Base-by-base conservation (phyloP, 345 rosid species). In the Brassica napus region DNA sequence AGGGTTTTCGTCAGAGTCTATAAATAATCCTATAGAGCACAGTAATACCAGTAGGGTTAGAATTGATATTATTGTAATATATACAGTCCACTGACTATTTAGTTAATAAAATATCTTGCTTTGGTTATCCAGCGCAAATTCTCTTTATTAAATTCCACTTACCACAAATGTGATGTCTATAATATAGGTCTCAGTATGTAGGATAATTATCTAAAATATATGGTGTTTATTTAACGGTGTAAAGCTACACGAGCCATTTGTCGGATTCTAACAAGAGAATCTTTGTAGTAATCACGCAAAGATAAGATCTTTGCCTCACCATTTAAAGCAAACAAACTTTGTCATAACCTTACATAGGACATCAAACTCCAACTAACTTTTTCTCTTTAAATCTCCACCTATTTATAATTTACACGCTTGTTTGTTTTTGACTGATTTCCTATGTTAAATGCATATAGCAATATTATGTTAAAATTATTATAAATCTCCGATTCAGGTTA, bases 251-350 rank as follows among this genome's bases (percentile, higher is more conserved):
- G 62, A 73, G 82, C 68, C 70, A 79, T 73, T 44, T 80, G 79
- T 74, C 83, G 75, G 68, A 52, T 75, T 75, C 15, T 80, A 69
- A 63, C 16, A 39, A 75, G 79, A 69, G 83, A 80, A 80, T 80
- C 79, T 80, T 75, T 69, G 76, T 80, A 74, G 72, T 64, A 68
- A 75, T 75, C 79, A 69, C 83, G 72, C 83, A 75, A 80, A 70
- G 68, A 76, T 75, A 80, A 64, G 68, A 75, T 63, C 42, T 75
- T 57, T 80, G 83, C 76, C 72, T 75, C 79, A n/a, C 83, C 42
- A 80, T 55, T 80, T 75, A 69, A 63, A 69, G 79, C 72, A 75
- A 74, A 61, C 71, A 74, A 74, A 67, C 35, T 68, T 69, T 63
- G 71, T 69, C 79, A 52, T 74, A 73, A 60, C 65, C 59, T 80